A percentile compares a stretch with the other conserved stretches of the same genome.
phyloP scores from a whole-genome alignment of 31 red algal species.

The Odonthalia washingtoniensis region DNA sequence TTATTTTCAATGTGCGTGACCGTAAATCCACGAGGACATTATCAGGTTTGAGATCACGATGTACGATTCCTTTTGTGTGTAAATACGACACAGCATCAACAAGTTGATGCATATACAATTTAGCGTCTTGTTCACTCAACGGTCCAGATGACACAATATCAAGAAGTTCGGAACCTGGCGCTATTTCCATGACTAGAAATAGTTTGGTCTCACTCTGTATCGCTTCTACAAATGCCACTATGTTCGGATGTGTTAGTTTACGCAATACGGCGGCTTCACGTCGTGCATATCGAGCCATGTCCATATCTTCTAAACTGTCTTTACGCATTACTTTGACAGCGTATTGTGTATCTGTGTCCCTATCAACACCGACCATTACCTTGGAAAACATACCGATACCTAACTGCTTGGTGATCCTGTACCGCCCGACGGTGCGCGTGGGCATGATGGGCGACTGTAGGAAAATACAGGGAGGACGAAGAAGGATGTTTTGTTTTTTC shows the following conservation, averaged over 20 bases:
- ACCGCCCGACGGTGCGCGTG: slow-evolving; percentile 68
- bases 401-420: slow-evolving; percentile 62
- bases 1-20: slow-evolving; percentile 77
- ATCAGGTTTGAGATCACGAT: slow-evolving; percentile 94
- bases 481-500: no score
- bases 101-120: slow-evolving; percentile 70
- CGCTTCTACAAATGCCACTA: slow-evolving; percentile 74
- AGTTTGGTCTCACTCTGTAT: slow-evolving; percentile 76
- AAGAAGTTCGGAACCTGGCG: slow-evolving; percentile 71
- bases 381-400: slow-evolving; percentile 86
- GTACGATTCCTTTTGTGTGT: slow-evolving; percentile 75
- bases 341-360: slow-evolving; percentile 61
- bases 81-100: slow-evolving; percentile 78
- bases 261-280: slow-evolving; percentile 79
- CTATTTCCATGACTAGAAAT: slow-evolving; percentile 85
- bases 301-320: slow-evolving; percentile 68
- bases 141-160: slow-evolving; percentile 71
- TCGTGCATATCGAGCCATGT: slow-evolving; percentile 85
- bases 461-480: no score
- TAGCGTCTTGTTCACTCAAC: slow-evolving; percentile 56
- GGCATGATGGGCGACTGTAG: slow-evolving; percentile 66
- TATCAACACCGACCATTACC: slow-evolving; percentile 89
- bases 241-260: slow-evolving; percentile 80
- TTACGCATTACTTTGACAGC: slow-evolving; percentile 86
- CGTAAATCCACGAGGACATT: slow-evolving; percentile 83